These are phyloP conservation scores for Funneliformis mosseae DNA, from an alignment of 192 early-diverging fungal species.

Conservation along the genomic window DNA sequence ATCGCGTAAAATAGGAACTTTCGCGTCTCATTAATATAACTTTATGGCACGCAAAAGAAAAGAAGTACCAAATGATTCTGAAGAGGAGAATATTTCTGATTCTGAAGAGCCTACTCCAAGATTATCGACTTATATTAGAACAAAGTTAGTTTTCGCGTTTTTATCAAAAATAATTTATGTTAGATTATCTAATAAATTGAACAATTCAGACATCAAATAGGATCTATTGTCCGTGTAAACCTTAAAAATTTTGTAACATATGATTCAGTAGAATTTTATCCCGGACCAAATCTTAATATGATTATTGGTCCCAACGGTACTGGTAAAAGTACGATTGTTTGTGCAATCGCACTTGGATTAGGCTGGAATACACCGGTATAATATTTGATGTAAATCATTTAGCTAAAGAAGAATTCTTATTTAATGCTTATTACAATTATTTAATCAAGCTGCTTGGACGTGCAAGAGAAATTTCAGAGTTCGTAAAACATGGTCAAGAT, in stretches of 20 bases:
- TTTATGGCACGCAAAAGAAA: no score
- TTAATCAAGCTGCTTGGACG: constrained; percentile 70
- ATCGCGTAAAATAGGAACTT: no score
- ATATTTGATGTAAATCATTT: constrained; percentile 18
- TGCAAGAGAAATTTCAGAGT: constrained; percentile 88
- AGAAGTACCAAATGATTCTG: no score
- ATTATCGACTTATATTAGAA: no score
- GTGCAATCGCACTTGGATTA: constrained; percentile 93
- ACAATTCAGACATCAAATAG: constrained; percentile 51
- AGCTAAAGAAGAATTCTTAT: neutral
- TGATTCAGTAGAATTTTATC: constrained; percentile 76
- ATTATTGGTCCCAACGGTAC: constrained; percentile 97
- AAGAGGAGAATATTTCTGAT: no score
- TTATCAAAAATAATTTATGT: no score
- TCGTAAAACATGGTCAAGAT: constrained; percentile 87
- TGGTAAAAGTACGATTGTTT: constrained; percentile 94
- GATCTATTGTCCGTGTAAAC: constrained; percentile 73
- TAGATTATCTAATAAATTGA: no score
- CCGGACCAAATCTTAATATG: constrained; percentile 98
- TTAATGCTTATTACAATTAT: neutral
- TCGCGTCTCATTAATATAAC: no score
- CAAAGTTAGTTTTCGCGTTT: no score
- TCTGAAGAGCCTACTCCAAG: no score
- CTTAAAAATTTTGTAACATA: constrained; percentile 98
- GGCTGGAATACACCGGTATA: constrained; percentile 68